A percentile compares a stretch with the other conserved stretches of the same genome.
These are phyloP conservation scores for Waitea zeae DNA, from an alignment of 1,284 basidiomycete species.

Conservation along the genomic window DNA sequence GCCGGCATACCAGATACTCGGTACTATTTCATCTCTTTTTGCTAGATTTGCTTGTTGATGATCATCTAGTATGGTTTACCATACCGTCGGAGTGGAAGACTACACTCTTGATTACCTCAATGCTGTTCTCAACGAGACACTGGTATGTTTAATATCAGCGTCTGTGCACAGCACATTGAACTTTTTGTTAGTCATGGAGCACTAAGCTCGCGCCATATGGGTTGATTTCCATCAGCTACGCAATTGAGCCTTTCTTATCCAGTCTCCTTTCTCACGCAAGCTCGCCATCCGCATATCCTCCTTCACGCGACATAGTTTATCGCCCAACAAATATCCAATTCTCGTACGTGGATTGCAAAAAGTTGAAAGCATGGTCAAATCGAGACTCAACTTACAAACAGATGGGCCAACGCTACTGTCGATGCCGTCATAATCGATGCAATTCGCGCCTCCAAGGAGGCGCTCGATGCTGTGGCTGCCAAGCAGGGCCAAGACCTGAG, in stretches of 20 bases:
- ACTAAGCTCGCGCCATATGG: background rate
- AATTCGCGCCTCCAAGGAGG: background rate
- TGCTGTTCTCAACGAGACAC: constrained; percentile 29
- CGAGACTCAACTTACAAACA: too few relatives aligned
- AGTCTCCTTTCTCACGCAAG: background rate
- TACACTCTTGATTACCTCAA: constrained; percentile 23
- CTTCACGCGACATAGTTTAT: background rate
- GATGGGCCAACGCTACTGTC: background rate
- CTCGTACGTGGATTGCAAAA: too few relatives aligned
- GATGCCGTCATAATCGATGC: background rate
- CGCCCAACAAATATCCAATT: background rate
- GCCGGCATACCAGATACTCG: constrained; percentile 18
- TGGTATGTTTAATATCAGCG: constrained; percentile 21
- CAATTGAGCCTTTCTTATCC: background rate
- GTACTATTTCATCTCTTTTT: background rate
- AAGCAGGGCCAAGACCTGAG: background rate
- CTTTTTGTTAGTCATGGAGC: background rate
- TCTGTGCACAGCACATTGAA: background rate
- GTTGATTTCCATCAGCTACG: background rate
- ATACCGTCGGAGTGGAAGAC: constrained; percentile 25
- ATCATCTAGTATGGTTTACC: constrained; percentile 19
- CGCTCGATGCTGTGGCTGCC: background rate
- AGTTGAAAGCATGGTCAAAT: too few relatives aligned
- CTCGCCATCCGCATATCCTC: background rate
- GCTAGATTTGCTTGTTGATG: background rate